These are phyloP conservation scores for Mucor indicus DNA, from an alignment of 371 early-diverging fungal species.

Conservation along the genomic window DNA sequence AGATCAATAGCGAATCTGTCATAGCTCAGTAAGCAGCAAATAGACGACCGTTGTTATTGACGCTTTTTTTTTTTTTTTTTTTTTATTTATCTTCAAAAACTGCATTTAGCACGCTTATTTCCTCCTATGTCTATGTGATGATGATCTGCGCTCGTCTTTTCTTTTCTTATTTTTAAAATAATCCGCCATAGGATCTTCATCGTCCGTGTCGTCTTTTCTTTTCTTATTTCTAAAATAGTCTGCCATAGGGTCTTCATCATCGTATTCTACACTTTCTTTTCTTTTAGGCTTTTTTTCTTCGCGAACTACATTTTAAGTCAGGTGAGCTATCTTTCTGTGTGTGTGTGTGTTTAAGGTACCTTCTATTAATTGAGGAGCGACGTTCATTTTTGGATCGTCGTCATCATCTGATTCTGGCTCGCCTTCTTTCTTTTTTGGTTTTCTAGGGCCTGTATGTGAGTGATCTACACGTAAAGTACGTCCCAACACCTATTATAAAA, in stretches of 20 bases:
- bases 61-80: no score
- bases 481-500: slow-evolving; percentile 19
- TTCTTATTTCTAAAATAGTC: slow-evolving; percentile 38
- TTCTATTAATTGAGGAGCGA: slow-evolving; percentile 57
- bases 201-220: slow-evolving; percentile 42
- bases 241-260: slow-evolving; percentile 23
- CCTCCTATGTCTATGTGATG: slow-evolving; percentile 9
- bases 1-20: no score
- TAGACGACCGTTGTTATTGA: no score
- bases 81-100: no score
- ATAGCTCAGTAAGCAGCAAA: no score
- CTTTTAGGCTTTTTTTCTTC: not conserved
- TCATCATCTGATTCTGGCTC: slow-evolving; percentile 49
- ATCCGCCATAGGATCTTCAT: slow-evolving; percentile 82
- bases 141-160: slow-evolving; percentile 19
- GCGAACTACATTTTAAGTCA: not conserved
- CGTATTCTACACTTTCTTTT: slow-evolving; percentile 5
- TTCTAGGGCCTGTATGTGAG: slow-evolving; percentile 51
- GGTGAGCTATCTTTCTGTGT: not conserved
- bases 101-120: no score
- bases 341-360: slow-evolving; percentile 24
- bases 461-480: slow-evolving; percentile 41
- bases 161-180: slow-evolving; percentile 55
- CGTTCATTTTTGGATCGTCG: slow-evolving; percentile 79
- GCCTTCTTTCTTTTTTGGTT: slow-evolving; percentile 31